These are phyloP conservation scores for Pythium dissimile DNA, from an alignment of 352 stramenopile species.

Conservation along the genomic window DNA sequence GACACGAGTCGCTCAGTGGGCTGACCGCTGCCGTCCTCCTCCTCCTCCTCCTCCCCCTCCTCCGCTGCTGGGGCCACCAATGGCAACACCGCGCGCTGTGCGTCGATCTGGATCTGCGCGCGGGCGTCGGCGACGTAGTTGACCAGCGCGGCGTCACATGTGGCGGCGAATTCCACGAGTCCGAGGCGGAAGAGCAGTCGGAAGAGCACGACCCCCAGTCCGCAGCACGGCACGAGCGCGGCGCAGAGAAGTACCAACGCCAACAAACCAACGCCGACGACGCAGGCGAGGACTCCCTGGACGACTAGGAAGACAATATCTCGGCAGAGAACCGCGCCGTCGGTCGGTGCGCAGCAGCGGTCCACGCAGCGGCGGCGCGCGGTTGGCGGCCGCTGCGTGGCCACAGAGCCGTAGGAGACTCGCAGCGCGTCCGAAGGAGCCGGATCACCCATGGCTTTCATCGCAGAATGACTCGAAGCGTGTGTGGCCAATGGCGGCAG, in stretches of 20 bases:
- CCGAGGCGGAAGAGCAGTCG: slow-evolving; percentile 16
- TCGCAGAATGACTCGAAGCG: neutral
- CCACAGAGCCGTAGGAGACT: slow-evolving; percentile 19
- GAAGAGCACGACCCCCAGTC: slow-evolving; percentile 21
- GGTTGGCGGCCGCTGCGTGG: too few relatives aligned
- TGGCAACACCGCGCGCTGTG: neutral
- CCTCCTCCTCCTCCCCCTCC: neutral
- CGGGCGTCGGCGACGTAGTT: slow-evolving; percentile 16
- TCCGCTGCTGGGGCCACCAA: neutral
- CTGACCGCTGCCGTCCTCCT: neutral
- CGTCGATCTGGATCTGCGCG: slow-evolving; percentile 11
- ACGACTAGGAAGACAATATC: slow-evolving; percentile 13
- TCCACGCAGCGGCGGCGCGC: too few relatives aligned
- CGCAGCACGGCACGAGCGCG: slow-evolving; percentile 18
- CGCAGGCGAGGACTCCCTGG: slow-evolving; percentile 14
- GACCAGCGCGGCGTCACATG: slow-evolving; percentile 17
- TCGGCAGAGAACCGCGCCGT: neutral
- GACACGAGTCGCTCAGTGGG: slow-evolving; percentile 9
- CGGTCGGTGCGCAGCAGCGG: neutral
- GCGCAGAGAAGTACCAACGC: slow-evolving; percentile 3
- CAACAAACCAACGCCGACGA: slow-evolving; percentile 3
- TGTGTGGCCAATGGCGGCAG: neutral
- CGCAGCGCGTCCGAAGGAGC: slow-evolving; percentile 1
- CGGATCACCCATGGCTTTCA: slow-evolving; percentile 1
- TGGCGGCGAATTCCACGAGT: slow-evolving; percentile 11